Conservation (phyloP, 1,284 basidiomycete species). For the Trichosporon inkin region DNA sequence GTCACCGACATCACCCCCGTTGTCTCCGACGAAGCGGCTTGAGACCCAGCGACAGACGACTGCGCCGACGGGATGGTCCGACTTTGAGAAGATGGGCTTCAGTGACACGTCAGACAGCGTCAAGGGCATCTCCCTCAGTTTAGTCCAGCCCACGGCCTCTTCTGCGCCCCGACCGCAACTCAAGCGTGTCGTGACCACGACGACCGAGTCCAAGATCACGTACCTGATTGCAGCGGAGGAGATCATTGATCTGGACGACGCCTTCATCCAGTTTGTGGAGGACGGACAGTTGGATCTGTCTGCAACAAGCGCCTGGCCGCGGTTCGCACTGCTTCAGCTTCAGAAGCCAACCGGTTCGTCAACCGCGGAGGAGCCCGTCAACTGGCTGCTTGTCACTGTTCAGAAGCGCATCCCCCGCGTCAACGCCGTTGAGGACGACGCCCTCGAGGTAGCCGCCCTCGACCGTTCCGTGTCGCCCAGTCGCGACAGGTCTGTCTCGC, state of each 20-base stretch:
- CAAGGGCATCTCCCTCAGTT: constrained; percentile 15
- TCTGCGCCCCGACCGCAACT: not conserved
- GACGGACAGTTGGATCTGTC: constrained; percentile 35
- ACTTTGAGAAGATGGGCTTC: constrained; percentile 27
- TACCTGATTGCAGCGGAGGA: constrained; percentile 23
- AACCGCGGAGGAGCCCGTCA: constrained; percentile 16
- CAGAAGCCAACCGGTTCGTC: constrained; percentile 11
- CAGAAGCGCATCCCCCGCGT: constrained; percentile 19
- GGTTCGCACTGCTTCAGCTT: constrained; percentile 37
- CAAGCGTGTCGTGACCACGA: not conserved
- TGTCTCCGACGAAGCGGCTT: constrained; percentile 11
- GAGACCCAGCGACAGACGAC: not conserved
- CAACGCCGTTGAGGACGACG: not conserved
- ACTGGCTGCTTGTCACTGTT: constrained; percentile 38
- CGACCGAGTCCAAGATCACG: constrained; percentile 7
- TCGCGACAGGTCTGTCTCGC: constrained; percentile 21
- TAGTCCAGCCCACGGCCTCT: constrained; percentile 9
- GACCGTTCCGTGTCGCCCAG: constrained; percentile 24
- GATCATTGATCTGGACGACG: constrained; percentile 37
- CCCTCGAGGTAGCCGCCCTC: constrained; percentile 6
- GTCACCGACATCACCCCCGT: not conserved
- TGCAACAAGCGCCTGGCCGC: constrained; percentile 29
- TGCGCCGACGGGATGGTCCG: constrained; percentile 21
- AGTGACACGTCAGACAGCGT: constrained; percentile 19
- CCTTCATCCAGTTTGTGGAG: constrained; percentile 39